These are phyloP conservation scores for Telopea speciosissima DNA, from an alignment of 177 flowering plant genomes.

Conservation along the genomic window DNA sequence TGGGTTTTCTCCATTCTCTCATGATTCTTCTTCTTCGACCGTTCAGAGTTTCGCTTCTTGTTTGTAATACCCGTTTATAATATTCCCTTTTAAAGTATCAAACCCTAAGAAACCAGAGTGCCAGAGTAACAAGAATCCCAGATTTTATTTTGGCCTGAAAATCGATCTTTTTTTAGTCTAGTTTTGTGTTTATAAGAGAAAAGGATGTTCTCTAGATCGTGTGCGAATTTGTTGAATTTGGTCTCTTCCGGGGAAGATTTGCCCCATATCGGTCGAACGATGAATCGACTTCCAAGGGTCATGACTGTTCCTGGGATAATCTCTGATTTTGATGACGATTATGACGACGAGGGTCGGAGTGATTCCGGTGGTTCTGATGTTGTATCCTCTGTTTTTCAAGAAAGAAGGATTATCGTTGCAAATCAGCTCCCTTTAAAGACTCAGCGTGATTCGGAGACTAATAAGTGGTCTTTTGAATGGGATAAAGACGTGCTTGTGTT, in stretches of 20 bases:
- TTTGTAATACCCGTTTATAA: background rate
- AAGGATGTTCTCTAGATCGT: background rate
- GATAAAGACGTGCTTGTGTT: background rate
- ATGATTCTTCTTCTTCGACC: background rate
- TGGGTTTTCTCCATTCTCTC: background rate
- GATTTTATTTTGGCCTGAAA: no score
- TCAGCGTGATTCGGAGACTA: background rate
- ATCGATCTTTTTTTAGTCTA: background rate
- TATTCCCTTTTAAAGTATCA: no score
- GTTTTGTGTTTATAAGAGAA: background rate
- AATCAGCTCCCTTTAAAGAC: background rate
- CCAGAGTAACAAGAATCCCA: no score
- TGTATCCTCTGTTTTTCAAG: background rate
- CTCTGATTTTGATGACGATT: constrained; percentile 1
- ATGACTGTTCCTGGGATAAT: background rate
- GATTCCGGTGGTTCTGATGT: background rate
- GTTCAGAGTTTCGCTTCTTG: background rate
- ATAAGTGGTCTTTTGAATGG: background rate
- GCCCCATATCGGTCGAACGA: background rate
- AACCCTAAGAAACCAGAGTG: no score
- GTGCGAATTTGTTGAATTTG: constrained; percentile 4
- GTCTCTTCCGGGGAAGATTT: background rate
- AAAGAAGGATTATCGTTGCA: background rate
- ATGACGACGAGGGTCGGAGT: background rate
- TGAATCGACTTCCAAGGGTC: background rate